phyloP scores from a whole-genome alignment of 2,329 filamentous ascomycete species.

The Alternaria sp. region DNA sequence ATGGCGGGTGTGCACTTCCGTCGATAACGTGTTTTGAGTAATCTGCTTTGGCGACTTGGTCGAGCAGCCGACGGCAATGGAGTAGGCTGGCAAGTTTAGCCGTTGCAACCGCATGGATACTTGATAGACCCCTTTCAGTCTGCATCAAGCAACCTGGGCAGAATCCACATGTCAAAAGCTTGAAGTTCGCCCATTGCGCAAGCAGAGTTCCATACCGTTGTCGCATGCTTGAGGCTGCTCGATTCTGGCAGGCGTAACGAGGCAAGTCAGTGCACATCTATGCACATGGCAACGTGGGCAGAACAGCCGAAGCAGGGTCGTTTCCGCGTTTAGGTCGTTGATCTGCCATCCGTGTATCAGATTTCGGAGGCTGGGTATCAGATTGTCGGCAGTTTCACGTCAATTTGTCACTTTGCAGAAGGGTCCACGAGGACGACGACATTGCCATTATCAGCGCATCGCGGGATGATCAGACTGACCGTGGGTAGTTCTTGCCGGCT shows the following conservation, averaged over 20 bases:
- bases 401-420: conserved; percentile 37
- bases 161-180: conserved; percentile 3
- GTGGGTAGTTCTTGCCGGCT: conserved; percentile 23
- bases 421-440: conserved; percentile 19
- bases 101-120: conserved; percentile 21
- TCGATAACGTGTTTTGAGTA: conserved; percentile 10
- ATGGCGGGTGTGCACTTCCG: conserved; percentile 11
- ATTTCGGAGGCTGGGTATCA: conserved; percentile 43
- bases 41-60: conserved; percentile 22
- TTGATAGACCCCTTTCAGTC: conserved; percentile 10
- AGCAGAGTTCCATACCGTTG: conserved; percentile 1
- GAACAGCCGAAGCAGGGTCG: conserved; percentile 6
- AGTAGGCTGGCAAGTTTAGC: conserved; percentile 35
- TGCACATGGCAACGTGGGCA: neutral
- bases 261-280: conserved; percentile 3
- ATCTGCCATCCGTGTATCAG: conserved; percentile 48
- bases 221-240: neutral
- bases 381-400: conserved; percentile 47
- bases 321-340: conserved; percentile 18
- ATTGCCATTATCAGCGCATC: conserved; percentile 16
- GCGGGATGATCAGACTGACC: conserved; percentile 26
- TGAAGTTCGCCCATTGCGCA: conserved; percentile 3
- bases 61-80: conserved; percentile 6
- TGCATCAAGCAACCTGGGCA: neutral
- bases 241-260: conserved; percentile 16